Conservation (phyloP, 495 filamentous ascomycete species). For the Peziza echinospora region DNA sequence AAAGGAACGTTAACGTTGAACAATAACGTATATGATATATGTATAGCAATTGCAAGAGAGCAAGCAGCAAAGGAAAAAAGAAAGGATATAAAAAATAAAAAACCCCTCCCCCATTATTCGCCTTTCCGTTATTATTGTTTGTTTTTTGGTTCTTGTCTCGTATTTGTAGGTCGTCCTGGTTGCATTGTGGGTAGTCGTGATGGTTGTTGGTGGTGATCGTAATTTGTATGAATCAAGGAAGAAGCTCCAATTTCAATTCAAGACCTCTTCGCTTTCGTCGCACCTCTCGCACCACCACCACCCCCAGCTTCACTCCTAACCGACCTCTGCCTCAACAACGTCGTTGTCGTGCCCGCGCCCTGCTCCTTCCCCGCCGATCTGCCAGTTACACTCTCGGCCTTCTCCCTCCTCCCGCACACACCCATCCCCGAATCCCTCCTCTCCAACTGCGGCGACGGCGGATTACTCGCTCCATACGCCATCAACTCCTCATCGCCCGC, state of each 20-base stretch:
- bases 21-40: too few relatives aligned
- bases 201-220: not conserved
- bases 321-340: not conserved
- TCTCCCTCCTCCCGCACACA: not conserved
- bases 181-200: slow-evolving; percentile 2
- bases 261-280: not conserved
- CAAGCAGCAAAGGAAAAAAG: slow-evolving; percentile 2
- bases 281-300: too few relatives aligned
- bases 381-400: slow-evolving; percentile 1
- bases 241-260: slow-evolving; percentile 3
- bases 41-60: too few relatives aligned
- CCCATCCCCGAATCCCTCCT: too few relatives aligned
- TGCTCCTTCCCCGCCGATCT: too few relatives aligned
- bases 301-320: slow-evolving; percentile 1
- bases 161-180: too few relatives aligned
- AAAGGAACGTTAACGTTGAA: too few relatives aligned
- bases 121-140: too few relatives aligned
- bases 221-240: not conserved
- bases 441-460: too few relatives aligned
- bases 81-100: slow-evolving; percentile 9
- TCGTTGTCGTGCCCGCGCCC: not conserved
- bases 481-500: not conserved
- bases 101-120: too few relatives aligned
- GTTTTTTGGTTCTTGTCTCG: too few relatives aligned
- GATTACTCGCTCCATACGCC: too few relatives aligned